Evolutionary conservation across 139 green algal genomes (phyloP).

Genomic region (Chlamydomonas urium): DNA sequence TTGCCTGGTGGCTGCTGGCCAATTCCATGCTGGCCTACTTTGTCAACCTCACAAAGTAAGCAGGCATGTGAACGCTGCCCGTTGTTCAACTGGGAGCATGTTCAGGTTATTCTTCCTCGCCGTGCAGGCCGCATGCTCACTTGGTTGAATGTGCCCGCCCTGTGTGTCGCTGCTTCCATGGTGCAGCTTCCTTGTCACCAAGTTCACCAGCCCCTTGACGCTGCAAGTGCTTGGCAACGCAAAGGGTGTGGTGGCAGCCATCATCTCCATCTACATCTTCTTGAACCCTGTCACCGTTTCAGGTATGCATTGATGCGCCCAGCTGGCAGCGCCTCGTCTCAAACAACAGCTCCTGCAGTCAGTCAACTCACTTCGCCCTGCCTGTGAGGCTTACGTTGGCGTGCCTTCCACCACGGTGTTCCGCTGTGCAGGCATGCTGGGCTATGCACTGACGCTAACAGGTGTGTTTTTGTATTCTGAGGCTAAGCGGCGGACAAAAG

Average conservation of each 20-base stretch:
- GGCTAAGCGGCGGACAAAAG: constrained; percentile 13
- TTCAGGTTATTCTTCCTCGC: background rate
- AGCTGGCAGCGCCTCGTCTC: background rate
- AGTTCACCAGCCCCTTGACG: constrained; percentile 89
- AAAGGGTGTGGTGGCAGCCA: constrained; percentile 90
- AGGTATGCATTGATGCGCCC: background rate
- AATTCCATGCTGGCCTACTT: constrained; percentile 90
- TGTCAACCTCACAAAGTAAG: constrained; percentile 90
- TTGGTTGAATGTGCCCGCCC: background rate
- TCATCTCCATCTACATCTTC: constrained; percentile 81
- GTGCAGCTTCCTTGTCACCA: constrained; percentile 94
- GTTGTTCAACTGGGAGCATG: background rate
- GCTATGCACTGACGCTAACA: constrained; percentile 32
- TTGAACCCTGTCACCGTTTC: constrained; percentile 68
- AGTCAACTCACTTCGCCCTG: background rate
- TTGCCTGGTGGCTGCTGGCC: constrained; percentile 64
- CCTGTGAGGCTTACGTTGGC: background rate
- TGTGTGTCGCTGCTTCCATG: background rate
- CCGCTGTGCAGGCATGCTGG: constrained; percentile 6
- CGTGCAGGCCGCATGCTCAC: background rate
- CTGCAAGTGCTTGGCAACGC: constrained; percentile 96
- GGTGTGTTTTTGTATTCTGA: constrained; percentile 33
- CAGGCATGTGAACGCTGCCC: background rate
- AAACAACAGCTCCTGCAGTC: background rate
- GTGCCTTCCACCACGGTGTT: background rate